Conservation (phyloP, 352 stramenopile species). For the Phytopythium helicoides region DNA sequence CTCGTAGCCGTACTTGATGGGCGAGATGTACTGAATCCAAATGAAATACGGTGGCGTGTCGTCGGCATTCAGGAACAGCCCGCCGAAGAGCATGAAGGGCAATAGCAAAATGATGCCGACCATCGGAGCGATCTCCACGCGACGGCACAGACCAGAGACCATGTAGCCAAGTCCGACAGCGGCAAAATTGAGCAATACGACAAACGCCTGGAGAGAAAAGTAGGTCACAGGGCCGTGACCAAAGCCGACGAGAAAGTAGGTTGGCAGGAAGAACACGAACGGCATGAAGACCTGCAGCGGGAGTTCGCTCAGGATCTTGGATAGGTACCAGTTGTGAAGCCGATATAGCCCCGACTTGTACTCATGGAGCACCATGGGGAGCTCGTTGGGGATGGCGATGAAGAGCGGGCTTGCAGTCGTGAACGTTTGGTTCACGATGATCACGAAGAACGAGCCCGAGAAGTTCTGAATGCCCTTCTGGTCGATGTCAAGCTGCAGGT, state of each 20-base stretch:
- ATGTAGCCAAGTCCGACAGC: constrained; percentile 38
- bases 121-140: constrained; percentile 33
- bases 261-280: constrained; percentile 30
- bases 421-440: constrained; percentile 42
- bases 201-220: constrained; percentile 32
- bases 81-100: constrained; percentile 47
- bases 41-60: constrained; percentile 40
- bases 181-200: constrained; percentile 29
- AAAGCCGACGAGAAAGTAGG: constrained; percentile 52
- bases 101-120: constrained; percentile 44
- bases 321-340: constrained; percentile 38
- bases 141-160: constrained; percentile 27
- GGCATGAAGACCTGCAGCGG: constrained; percentile 43
- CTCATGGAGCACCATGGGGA: constrained; percentile 41
- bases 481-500: constrained; percentile 34
- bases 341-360: constrained; percentile 40
- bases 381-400: constrained; percentile 23
- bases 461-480: constrained; percentile 46
- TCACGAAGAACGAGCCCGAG: constrained; percentile 37
- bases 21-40: no score
- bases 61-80: constrained; percentile 40
- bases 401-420: constrained; percentile 19
- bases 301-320: constrained; percentile 52
- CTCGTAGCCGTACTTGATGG: constrained; percentile 54
- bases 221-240: constrained; percentile 29